Evolutionary conservation across 2,329 filamentous ascomycete genomes (phyloP).

Genomic region (Ophiostoma piceae): DNA sequence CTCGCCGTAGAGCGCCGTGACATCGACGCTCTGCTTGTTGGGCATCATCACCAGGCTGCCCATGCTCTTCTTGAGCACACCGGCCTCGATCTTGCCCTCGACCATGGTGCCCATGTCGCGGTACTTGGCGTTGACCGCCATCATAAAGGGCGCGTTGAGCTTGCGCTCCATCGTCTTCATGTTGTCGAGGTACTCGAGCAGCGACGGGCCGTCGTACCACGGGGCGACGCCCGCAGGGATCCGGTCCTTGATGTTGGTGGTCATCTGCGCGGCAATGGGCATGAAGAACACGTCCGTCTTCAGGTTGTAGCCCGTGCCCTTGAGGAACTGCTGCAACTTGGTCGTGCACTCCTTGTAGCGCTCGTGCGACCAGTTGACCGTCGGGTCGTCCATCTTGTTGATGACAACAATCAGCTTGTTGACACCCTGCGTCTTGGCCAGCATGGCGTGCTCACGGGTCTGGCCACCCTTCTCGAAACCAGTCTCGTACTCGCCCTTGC

Average conservation of each 20-base stretch:
- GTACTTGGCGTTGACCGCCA: constrained; percentile 93
- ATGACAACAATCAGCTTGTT: constrained; percentile 92
- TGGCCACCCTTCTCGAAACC: constrained; percentile 96
- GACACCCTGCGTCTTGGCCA: constrained; percentile 96
- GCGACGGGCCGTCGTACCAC: constrained; percentile 84
- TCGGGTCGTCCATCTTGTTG: constrained; percentile 99
- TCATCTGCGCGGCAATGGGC: constrained; percentile 88
- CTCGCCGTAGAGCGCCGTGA: constrained; percentile 86
- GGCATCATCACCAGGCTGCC: constrained; percentile 87
- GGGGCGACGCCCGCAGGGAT: constrained; percentile 69
- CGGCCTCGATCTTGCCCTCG: constrained; percentile 94
- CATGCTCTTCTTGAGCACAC: constrained; percentile 85
- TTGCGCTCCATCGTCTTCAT: constrained; percentile 75
- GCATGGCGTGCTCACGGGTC: constrained; percentile 84
- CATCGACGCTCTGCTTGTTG: constrained; percentile 73
- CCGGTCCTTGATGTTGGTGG: constrained; percentile 80
- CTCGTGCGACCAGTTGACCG: constrained; percentile 91
- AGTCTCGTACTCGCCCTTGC: constrained; percentile 98
- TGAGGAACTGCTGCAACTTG: constrained; percentile 83
- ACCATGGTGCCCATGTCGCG: constrained; percentile 95
- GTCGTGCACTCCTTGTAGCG: constrained; percentile 89
- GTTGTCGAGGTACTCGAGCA: constrained; percentile 86
- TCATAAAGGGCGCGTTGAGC: constrained; percentile 99
- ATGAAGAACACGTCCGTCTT: constrained; percentile 94
- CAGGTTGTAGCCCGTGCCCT: constrained; percentile 86